A percentile compares a stretch with the other conserved stretches of the same genome.
phyloP scores from a whole-genome alignment of 192 early-diverging fungal species.

The Coemansia sp. region DNA sequence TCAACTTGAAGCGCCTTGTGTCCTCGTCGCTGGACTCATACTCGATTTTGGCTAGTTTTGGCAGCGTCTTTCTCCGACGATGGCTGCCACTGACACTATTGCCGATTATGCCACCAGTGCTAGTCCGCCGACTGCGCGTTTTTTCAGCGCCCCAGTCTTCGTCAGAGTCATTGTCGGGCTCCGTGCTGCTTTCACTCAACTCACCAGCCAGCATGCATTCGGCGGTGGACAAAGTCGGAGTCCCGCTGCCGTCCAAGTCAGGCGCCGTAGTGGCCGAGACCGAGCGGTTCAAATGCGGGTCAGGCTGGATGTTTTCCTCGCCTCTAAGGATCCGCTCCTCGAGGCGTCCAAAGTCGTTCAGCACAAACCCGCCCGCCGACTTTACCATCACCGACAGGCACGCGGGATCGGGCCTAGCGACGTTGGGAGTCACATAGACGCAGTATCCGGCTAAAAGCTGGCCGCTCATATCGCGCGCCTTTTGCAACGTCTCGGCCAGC shows the following conservation, averaged over 20 bases:
- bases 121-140: background rate
- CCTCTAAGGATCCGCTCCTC: constrained; percentile 13
- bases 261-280: background rate
- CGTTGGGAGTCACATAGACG: constrained; percentile 12
- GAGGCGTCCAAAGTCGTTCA: constrained; percentile 30
- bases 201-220: background rate
- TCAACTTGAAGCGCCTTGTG: background rate
- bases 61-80: constrained; percentile 12
- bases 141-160: constrained; percentile 30
- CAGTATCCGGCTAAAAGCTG: constrained; percentile 17
- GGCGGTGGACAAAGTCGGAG: background rate
- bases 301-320: background rate
- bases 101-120: background rate
- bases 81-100: background rate
- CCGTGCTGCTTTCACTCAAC: constrained; percentile 31
- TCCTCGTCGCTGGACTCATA: constrained; percentile 5
- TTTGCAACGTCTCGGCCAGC: constrained; percentile 13
- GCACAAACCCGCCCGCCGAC: constrained; percentile 31
- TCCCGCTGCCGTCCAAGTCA: background rate
- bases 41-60: constrained; percentile 6
- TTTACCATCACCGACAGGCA: constrained; percentile 18
- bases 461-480: constrained; percentile 3
- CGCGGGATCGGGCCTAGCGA: constrained; percentile 15
- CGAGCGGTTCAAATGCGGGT: background rate
- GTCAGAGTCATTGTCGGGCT: constrained; percentile 45